Base-by-base conservation (phyloP, 495 filamentous ascomycete genomes). In the Chaetomium fimeti region DNA sequence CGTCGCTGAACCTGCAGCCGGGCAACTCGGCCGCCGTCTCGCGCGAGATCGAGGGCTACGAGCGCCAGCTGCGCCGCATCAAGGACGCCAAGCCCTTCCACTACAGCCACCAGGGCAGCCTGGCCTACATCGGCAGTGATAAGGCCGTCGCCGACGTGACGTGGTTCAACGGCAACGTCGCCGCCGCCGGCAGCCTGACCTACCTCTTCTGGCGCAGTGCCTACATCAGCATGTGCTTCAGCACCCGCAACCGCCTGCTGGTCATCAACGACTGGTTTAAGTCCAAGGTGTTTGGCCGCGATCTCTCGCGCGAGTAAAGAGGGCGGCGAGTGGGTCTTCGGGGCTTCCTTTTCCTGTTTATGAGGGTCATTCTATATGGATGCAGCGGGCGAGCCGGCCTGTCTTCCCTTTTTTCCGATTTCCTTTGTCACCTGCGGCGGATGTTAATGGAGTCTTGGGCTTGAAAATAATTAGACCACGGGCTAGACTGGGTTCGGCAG, bases 151-250 rank as follows among this genome's bases (percentile, higher is more conserved):
- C 94, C 60, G 94, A 99, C 79, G 92, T 99, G 73, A 92, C 88
- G 77, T 98, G 93, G 92, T 85, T 94, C 79, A 94, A 92, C 74
- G 95, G 95, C 71, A 99, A 99, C 79, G 84, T 98, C 70, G 90
- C 92, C 47, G 88, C 86, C 57, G 90, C 91, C 71, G 91, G 91
- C 72, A 88, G 85, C 70, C 79, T 92, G 74, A 92, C 89, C 57
- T 91, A 87, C 73, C 85, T 97, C 69, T 98, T 98, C 86, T 98
- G 94, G 94, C 84, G 91, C 76, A 92, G 88, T 74, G 95, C 94
- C 57, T 99, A 99, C 77, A 81, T 99, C 77, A 95, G 89, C 85
- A 99, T 99, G 94, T 97, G 93, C 85, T 99, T 98, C 77, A 96
- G 92, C 85, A 91, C 87, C 49, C 89, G 94, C 65, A 99, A 98